These are phyloP conservation scores for Schizonepeta tenuifolia DNA, from an alignment of 257 asterid genomes.

Conservation along the genomic window DNA sequence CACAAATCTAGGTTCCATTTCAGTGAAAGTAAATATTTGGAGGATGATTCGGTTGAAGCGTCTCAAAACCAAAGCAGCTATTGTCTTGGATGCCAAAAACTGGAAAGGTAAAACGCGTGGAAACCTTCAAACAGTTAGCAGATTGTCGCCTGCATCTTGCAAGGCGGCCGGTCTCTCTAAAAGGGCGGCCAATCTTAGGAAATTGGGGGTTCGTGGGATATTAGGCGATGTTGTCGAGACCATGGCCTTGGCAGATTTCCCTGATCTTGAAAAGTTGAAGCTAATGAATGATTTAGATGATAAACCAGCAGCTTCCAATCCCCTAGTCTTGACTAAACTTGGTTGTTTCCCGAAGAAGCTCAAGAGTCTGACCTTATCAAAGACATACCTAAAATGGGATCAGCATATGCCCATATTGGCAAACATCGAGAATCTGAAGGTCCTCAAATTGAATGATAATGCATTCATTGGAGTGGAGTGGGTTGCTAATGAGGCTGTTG, in stretches of 20 bases:
- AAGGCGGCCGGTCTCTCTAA: background rate
- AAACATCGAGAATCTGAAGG: slow-evolving; percentile 29
- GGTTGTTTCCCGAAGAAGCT: slow-evolving; percentile 34
- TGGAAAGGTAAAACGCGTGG: background rate
- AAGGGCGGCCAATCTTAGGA: background rate
- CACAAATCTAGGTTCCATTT: background rate
- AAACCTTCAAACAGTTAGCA: slow-evolving; percentile 10
- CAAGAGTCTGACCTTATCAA: background rate
- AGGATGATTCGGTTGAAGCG: background rate
- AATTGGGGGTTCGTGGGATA: background rate
- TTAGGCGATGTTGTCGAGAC: background rate
- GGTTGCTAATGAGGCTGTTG: slow-evolving; percentile 18
- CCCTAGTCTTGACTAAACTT: slow-evolving; percentile 27
- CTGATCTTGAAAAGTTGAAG: background rate
- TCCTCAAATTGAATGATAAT: slow-evolving; percentile 48
- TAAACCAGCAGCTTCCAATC: background rate
- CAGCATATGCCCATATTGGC: background rate
- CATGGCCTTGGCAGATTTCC: background rate
- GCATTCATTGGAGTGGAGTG: slow-evolving; percentile 46
- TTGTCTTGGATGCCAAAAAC: background rate
- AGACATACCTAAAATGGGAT: background rate
- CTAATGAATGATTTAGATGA: background rate
- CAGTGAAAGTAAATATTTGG: slow-evolving; percentile 1
- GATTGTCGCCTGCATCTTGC: slow-evolving; percentile 10
- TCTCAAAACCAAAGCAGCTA: slow-evolving; percentile 5